Evolutionary conservation across 2,329 filamentous ascomycete genomes (phyloP), one percentile per base, ranked within the genome.

Genomic region (Aspergillus neotritici): DNA sequence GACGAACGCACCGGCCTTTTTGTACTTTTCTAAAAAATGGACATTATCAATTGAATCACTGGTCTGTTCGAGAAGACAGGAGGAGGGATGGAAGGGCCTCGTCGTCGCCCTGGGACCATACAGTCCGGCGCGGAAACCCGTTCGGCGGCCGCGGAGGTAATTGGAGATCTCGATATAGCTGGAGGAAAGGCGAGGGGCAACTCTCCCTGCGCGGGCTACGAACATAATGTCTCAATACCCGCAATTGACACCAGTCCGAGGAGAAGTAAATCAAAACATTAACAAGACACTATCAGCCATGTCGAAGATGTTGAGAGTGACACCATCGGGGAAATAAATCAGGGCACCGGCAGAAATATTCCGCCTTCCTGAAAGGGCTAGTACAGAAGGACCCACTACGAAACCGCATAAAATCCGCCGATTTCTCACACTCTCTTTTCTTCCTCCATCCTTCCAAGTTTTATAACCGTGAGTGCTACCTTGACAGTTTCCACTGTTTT

Each of bases 391-490:
- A 35, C 44, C 51, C 51, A 49, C 50, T 51, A 64, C 52, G 52
- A 52, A 56, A 53, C 44, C 6, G 21, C 5, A 25, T 43, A 41
- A 49, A 50, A 55, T 47, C 44, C 36, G 42, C 47, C 43, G 34
- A 50, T 44, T 44, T 42, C 31, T 30, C 58, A 25, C 58, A 58
- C 62, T 62, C 69, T 71, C 75, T 69, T 76, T 77, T 65, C 66
- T 62, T 70, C 82, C 78, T 84, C 82, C 79, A 91, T 88, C 90
- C 88, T 94, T 96, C 90, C 89, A 88, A 87, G 90, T 96, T 94
- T 94, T 94, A 85, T 83, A 84, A 80, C 87, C 76, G 90, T 96
- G 77, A 80, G 89, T 81, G 30, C 34, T 47, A 45, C 53, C 51
- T 50, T 48, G 55, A 44, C 31, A 31, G 25, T 41, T 34, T 17